phyloP scores from a whole-genome alignment of 495 filamentous ascomycete genomes.

The Bacidia rubella region DNA sequence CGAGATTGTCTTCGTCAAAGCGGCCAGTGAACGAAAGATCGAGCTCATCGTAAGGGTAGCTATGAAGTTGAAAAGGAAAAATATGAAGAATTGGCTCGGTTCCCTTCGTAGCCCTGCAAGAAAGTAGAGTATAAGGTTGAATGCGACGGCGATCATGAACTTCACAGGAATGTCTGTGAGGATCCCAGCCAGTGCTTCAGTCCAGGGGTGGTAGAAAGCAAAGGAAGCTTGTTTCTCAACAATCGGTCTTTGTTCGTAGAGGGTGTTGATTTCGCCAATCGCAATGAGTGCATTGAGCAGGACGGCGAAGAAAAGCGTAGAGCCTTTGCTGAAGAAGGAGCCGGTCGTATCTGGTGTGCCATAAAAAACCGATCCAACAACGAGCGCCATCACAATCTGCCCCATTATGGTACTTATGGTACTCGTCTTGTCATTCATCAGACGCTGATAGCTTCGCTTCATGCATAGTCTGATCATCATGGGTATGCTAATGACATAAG shows the following conservation, averaged over 20 bases:
- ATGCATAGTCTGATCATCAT: slow-evolving; percentile 38
- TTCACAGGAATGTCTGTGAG: slow-evolving; percentile 47
- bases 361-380: slow-evolving; percentile 34
- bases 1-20: slow-evolving; percentile 32
- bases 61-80: slow-evolving; percentile 41
- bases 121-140: slow-evolving; percentile 47
- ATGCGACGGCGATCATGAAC: slow-evolving; percentile 30
- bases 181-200: slow-evolving; percentile 45
- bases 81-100: slow-evolving; percentile 44
- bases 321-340: slow-evolving; percentile 22
- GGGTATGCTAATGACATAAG: slow-evolving; percentile 32
- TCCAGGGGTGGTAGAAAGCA: slow-evolving; percentile 51
- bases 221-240: slow-evolving; percentile 50
- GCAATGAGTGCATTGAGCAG: slow-evolving; percentile 38
- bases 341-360: slow-evolving; percentile 30
- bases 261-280: slow-evolving; percentile 46
- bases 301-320: slow-evolving; percentile 8
- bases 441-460: slow-evolving; percentile 36
- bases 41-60: slow-evolving; percentile 44
- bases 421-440: slow-evolving; percentile 23
- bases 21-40: slow-evolving; percentile 35
- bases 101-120: slow-evolving; percentile 38
- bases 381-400: slow-evolving; percentile 24
- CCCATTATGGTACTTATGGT: slow-evolving; percentile 18
- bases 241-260: slow-evolving; percentile 48